These are phyloP conservation scores for Hebeloma cylindrosporum DNA, from an alignment of 768 basidiomycete genomes.

Conservation along the genomic window DNA sequence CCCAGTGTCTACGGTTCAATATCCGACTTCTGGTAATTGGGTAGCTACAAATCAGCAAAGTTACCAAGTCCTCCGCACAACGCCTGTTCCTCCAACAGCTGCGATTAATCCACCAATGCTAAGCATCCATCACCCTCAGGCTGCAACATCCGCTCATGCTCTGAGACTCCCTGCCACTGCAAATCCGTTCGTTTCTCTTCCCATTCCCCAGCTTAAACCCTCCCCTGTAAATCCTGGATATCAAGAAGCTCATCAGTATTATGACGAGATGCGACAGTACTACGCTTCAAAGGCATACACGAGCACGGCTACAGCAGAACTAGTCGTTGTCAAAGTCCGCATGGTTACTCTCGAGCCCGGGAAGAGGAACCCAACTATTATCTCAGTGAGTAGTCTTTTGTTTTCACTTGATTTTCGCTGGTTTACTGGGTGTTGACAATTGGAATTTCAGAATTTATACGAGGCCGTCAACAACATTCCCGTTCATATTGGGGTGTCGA, in stretches of 20 bases:
- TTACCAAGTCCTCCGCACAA: too few relatives aligned
- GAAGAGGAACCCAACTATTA: not conserved
- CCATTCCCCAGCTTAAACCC: too few relatives aligned
- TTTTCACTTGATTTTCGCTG: not conserved
- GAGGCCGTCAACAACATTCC: conserved; percentile 24
- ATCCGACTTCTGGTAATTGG: too few relatives aligned
- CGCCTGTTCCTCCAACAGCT: too few relatives aligned
- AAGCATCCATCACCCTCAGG: too few relatives aligned
- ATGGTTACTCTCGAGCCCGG: not conserved
- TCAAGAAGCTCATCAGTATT: conserved; percentile 13
- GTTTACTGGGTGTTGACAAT: too few relatives aligned
- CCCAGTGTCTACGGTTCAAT: too few relatives aligned
- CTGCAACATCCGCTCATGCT: too few relatives aligned
- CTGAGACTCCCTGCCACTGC: too few relatives aligned
- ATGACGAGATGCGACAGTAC: conserved; percentile 2
- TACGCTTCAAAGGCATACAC: conserved; percentile 4
- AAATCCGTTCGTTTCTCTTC: too few relatives aligned
- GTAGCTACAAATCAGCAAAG: too few relatives aligned
- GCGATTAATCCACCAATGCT: too few relatives aligned
- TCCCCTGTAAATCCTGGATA: conserved; percentile 18
- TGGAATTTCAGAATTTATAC: conserved; percentile 18
- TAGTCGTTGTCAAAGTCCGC: not conserved
- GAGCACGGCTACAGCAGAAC: not conserved
- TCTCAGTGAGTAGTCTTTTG: conserved; percentile 3
- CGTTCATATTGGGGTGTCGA: conserved; percentile 22